These are phyloP conservation scores for Fusarium pilosicola DNA, from an alignment of 2,329 filamentous ascomycete species.

Conservation along the genomic window DNA sequence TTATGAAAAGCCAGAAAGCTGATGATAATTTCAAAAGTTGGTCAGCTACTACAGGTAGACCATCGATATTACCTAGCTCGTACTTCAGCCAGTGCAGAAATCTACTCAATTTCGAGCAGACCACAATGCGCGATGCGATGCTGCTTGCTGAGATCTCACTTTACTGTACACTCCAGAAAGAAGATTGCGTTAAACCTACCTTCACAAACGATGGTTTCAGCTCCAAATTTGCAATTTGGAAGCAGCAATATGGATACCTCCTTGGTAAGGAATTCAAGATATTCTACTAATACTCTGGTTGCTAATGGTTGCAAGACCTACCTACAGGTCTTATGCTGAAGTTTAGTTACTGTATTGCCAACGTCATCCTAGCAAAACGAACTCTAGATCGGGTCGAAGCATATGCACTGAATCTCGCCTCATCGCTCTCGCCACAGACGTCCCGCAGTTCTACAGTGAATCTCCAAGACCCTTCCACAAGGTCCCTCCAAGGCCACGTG, in stretches of 20 bases:
- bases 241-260: constrained; percentile 31
- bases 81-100: constrained; percentile 55
- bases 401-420: neutral
- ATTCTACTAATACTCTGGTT: neutral
- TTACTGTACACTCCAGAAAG: constrained; percentile 51
- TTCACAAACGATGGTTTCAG: constrained; percentile 34
- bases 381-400: constrained; percentile 17
- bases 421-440: constrained; percentile 4
- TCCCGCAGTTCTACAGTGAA: neutral
- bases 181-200: constrained; percentile 42
- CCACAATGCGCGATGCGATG: constrained; percentile 55
- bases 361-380: constrained; percentile 19
- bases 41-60: constrained; percentile 53
- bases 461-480: constrained; percentile 7
- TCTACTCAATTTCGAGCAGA: constrained; percentile 53
- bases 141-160: constrained; percentile 53
- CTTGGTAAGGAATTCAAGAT: constrained; percentile 3
- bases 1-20: neutral
- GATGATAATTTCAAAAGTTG: constrained; percentile 42
- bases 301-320: constrained; percentile 3
- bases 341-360: constrained; percentile 19
- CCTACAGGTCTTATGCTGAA: constrained; percentile 13
- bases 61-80: constrained; percentile 50
- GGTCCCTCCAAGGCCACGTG: constrained; percentile 4
- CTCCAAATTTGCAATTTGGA: constrained; percentile 21